Evolutionary conservation across 2,329 filamentous ascomycete genomes (phyloP).

Genomic region (Lasiodiplodia sp.): DNA sequence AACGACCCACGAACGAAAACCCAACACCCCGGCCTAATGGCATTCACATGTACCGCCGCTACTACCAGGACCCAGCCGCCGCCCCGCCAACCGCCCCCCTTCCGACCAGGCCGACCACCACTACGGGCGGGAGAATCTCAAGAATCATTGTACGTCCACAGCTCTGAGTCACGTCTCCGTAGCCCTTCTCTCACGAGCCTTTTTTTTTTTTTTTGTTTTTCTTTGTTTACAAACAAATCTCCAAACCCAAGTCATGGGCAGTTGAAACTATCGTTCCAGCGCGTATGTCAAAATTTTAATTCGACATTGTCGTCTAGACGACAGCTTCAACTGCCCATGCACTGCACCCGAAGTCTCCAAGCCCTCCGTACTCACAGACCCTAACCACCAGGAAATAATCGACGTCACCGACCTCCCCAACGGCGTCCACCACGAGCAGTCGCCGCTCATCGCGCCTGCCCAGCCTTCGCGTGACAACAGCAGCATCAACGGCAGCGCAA

Average conservation of each 20-base stretch:
- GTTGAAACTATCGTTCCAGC: neutral
- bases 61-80: neutral
- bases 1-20: neutral
- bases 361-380: neutral
- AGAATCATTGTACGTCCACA: neutral
- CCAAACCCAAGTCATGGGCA: neutral
- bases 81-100: neutral
- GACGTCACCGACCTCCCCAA: constrained; percentile 17
- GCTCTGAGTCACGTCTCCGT: neutral
- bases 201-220: neutral
- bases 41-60: neutral
- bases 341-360: too few relatives aligned
- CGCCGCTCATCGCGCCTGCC: too few relatives aligned
- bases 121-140: neutral
- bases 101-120: neutral
- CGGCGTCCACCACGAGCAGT: neutral
- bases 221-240: too few relatives aligned
- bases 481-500: neutral
- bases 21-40: neutral
- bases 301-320: too few relatives aligned
- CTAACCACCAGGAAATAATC: neutral
- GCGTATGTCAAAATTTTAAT: too few relatives aligned
- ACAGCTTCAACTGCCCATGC: too few relatives aligned
- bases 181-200: neutral
- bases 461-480: too few relatives aligned